These are phyloP conservation scores for Caloboletus inedulis DNA, from an alignment of 1,284 basidiomycete species.

Conservation along the genomic window DNA sequence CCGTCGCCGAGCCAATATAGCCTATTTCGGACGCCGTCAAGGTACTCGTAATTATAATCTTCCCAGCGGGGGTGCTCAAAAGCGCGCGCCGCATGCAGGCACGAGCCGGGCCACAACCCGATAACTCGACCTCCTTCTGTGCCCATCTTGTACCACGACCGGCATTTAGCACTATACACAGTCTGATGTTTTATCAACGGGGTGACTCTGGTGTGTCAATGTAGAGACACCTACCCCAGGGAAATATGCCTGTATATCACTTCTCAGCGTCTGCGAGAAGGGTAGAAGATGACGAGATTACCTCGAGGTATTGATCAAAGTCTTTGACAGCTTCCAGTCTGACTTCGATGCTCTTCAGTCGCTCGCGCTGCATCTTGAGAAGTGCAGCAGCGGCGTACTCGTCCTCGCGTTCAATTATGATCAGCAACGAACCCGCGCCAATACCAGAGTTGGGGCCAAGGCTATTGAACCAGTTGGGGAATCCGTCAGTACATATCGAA, in stretches of 20 bases:
- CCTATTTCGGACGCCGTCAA: slow-evolving; percentile 43
- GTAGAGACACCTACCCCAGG: slow-evolving; percentile 34
- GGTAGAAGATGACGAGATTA: slow-evolving; percentile 7
- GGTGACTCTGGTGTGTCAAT: too few relatives aligned
- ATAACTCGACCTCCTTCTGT: slow-evolving; percentile 55
- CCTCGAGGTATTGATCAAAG: slow-evolving; percentile 55
- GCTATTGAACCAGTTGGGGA: slow-evolving; percentile 59
- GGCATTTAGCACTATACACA: slow-evolving; percentile 56
- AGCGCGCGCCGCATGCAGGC: slow-evolving; percentile 48
- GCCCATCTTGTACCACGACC: slow-evolving; percentile 66
- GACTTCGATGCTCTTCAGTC: slow-evolving; percentile 57
- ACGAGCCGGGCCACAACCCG: slow-evolving; percentile 61
- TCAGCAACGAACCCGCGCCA: slow-evolving; percentile 34
- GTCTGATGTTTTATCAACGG: slow-evolving; percentile 39
- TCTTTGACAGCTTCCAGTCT: slow-evolving; percentile 57
- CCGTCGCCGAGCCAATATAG: slow-evolving; percentile 63
- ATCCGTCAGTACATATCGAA: slow-evolving; percentile 51
- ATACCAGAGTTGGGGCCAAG: slow-evolving; percentile 54
- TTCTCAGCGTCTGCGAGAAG: neutral
- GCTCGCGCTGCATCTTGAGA: slow-evolving; percentile 58
- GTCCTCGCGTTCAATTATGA: slow-evolving; percentile 53
- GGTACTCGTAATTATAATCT: slow-evolving; percentile 54
- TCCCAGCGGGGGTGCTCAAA: slow-evolving; percentile 61
- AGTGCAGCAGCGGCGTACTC: slow-evolving; percentile 52
- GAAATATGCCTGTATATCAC: slow-evolving; percentile 42